Evolutionary conservation across 2,329 filamentous ascomycete species (phyloP).

Genomic region (Cladorrhinum sp.): DNA sequence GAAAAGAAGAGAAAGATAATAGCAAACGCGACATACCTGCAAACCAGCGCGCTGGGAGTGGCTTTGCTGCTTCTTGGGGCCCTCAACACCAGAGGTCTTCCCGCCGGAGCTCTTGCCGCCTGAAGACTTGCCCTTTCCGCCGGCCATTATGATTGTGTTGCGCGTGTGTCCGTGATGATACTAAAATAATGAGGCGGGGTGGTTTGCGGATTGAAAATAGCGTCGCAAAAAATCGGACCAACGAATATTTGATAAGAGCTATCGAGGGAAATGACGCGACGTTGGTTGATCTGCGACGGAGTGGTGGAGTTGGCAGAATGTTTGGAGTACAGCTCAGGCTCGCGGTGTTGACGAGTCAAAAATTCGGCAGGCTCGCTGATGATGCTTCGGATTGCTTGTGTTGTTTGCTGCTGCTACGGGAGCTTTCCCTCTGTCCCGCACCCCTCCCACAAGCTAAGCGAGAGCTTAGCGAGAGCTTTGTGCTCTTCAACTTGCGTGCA

Average conservation of each 20-base stretch:
- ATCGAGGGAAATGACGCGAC: slow-evolving; percentile 22
- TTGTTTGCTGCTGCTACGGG: slow-evolving; percentile 16
- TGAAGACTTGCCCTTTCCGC: slow-evolving; percentile 90
- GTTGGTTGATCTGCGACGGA: slow-evolving; percentile 7
- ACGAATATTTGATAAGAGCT: slow-evolving; percentile 11
- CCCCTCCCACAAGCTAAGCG: slow-evolving; percentile 11
- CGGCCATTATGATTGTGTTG: slow-evolving; percentile 55
- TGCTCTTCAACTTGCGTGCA: slow-evolving; percentile 10
- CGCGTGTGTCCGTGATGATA: not conserved
- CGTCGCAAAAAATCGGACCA: slow-evolving; percentile 8
- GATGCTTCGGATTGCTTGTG: slow-evolving; percentile 20
- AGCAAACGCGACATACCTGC: slow-evolving; percentile 65
- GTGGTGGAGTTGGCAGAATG: slow-evolving; percentile 16
- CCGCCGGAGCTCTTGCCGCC: slow-evolving; percentile 86
- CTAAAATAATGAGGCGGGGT: slow-evolving; percentile 20
- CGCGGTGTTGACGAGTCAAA: slow-evolving; percentile 32
- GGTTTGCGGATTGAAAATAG: slow-evolving; percentile 9
- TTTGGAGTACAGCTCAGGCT: slow-evolving; percentile 12
- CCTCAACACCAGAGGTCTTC: slow-evolving; percentile 64
- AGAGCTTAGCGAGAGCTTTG: slow-evolving; percentile 15
- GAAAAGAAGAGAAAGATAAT: slow-evolving; percentile 23
- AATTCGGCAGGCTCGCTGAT: slow-evolving; percentile 30
- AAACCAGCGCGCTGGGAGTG: slow-evolving; percentile 93
- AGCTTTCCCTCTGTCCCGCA: not conserved
- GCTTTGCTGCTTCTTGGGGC: slow-evolving; percentile 84